These are phyloP conservation scores for Triangularia verruculosa DNA, from an alignment of 2,329 filamentous ascomycete species.

Conservation along the genomic window DNA sequence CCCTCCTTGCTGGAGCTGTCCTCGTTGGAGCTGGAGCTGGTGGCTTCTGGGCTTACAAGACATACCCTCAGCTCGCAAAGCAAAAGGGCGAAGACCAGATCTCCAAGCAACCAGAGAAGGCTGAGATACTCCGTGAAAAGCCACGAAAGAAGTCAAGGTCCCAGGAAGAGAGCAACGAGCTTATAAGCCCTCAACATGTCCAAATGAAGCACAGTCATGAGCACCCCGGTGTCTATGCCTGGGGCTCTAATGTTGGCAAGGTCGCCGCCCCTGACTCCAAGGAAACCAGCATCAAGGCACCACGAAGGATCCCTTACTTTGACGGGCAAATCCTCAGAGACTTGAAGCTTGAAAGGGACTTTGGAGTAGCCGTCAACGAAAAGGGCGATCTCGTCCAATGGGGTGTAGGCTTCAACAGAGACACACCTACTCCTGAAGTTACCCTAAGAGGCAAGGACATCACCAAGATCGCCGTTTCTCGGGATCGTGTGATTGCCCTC, in stretches of 20 bases:
- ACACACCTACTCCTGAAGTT: constrained; percentile 59
- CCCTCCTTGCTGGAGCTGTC: constrained; percentile 3
- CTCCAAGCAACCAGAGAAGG: constrained; percentile 35
- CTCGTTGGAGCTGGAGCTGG: constrained; percentile 20
- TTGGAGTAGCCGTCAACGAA: constrained; percentile 84
- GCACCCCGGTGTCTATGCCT: constrained; percentile 86
- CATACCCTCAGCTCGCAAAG: not conserved
- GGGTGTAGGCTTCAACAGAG: constrained; percentile 72
- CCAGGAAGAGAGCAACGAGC: constrained; percentile 69
- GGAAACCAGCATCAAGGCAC: constrained; percentile 74
- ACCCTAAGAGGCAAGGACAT: constrained; percentile 83
- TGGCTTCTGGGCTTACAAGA: constrained; percentile 19
- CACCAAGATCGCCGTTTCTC: constrained; percentile 70
- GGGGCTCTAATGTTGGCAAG: constrained; percentile 82
- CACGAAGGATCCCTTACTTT: constrained; percentile 76
- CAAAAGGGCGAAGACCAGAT: not conserved
- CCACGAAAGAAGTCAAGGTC: constrained; percentile 53
- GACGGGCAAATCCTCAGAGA: constrained; percentile 81
- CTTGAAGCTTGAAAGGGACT: constrained; percentile 76
- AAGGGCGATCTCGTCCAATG: constrained; percentile 88
- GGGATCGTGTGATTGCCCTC: constrained; percentile 79
- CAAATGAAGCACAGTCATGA: constrained; percentile 81
- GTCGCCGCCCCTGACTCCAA: constrained; percentile 84
- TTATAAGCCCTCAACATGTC: constrained; percentile 79
- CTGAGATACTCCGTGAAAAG: constrained; percentile 67